Conservation (phyloP, 163 green algal genomes). For the Prototheca cutis region DNA sequence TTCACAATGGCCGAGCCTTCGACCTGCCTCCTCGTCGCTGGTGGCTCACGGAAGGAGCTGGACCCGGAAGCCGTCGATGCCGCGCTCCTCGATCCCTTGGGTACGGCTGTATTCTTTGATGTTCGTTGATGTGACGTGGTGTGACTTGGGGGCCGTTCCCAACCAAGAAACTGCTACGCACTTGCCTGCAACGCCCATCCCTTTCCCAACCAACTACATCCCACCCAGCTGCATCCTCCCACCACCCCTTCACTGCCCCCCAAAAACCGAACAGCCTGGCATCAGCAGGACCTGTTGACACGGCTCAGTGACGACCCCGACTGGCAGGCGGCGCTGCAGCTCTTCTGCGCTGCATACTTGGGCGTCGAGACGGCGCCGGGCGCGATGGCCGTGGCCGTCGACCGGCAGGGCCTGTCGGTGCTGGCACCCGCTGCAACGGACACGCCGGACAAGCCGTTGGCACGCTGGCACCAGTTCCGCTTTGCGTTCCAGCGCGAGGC, state of each 20-base stretch:
- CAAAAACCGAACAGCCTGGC: not conserved
- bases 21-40: slow-evolving; percentile 7
- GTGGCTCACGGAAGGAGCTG: slow-evolving; percentile 2
- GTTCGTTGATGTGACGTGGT: no score
- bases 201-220: not conserved
- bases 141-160: no score
- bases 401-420: slow-evolving; percentile 17
- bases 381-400: slow-evolving; percentile 5
- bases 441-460: not conserved
- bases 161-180: no score
- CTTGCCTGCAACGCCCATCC: no score
- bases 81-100: not conserved
- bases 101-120: no score
- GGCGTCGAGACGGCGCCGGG: slow-evolving; percentile 1
- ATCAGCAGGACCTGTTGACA: slow-evolving; percentile 12
- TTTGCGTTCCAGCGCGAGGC: slow-evolving; percentile 14
- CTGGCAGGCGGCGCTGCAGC: slow-evolving; percentile 8
- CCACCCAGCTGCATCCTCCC: not conserved
- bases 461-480: slow-evolving; percentile 21
- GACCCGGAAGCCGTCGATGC: slow-evolving; percentile 1
- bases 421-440: not conserved
- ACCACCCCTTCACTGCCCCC: not conserved
- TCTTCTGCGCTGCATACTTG: slow-evolving; percentile 20
- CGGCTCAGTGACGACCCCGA: slow-evolving; percentile 4
- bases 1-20: not conserved